Base-by-base conservation (phyloP, 1,284 basidiomycete species). In the Puccinia horiana region DNA sequence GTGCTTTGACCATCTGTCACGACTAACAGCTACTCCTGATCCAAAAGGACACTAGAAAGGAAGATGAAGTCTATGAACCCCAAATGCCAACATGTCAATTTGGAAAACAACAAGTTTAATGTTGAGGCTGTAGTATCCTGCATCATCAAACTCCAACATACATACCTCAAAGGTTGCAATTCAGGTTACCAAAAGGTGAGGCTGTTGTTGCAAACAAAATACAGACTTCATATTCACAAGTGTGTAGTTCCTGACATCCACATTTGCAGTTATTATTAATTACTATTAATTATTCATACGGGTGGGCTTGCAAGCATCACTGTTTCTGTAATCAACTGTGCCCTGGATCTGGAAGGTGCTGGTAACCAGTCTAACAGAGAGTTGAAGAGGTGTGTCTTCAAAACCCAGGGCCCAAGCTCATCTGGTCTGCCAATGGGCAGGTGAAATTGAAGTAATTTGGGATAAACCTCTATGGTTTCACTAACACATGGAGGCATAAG, bases 361-460 rank as follows among this genome's bases (percentile, higher is more conserved):
- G 58, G 9, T 9, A 18, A 29, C 11, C 16, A 18, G 6, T 16
- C 29, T 2, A 9, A 35, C 2, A n/a, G 37, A 8, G 32, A n/a
- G 0, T n/a, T 35, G 37, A 67, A 67, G 23, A 14, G 35, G 8
- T 23, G 70, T 6, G 26, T 52, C 9, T 73, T 52, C 40, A 32
- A 44, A 4, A 52, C 49, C 3, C 35, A 8, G 1, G 44, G 70
- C 69, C 69, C 3, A 73, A 73, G 12, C 29, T 49, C 37, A 52
- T 73, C 2, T 73, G 70, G 70, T 49, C 70, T 37, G 2, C 40
- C 40, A 44, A 52, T 56, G 49, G 70, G 18, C 70, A 73, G n/a
- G 70, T 52, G 44, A 73, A 73, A 18, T 23, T 73, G 23, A 52
- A 49, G 3, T 16, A 32, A 26, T 73, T 40, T 52, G 70, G 70